Base-by-base conservation (phyloP, 83 land plant genomes). In the Picea engelmannii region DNA sequence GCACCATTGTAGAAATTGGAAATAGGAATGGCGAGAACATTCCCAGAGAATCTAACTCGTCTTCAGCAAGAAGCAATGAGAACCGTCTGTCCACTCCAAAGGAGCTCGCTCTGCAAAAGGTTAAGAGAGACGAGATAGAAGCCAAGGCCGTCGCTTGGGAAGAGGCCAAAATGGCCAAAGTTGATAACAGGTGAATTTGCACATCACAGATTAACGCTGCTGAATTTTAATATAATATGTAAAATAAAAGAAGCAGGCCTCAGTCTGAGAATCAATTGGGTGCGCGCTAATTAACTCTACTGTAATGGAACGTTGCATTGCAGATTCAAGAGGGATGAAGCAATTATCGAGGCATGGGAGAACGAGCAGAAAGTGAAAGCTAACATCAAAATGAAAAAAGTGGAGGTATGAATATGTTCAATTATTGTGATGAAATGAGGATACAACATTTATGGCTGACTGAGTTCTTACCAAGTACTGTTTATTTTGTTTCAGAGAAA, bases 81-180 rank as follows among this genome's bases (percentile, higher is more conserved):
- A 76, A 55, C 49, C 60, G 17, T 7, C 8, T 59, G 64, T 2
- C 63, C 3, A 73, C 58, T 9, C 76, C 76, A 4, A 73, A 73
- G 58, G 24, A 71, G 3, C n/a, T 71, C 52, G 58, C 58, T 52
- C 15, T 52, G 11, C 42, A 21, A 12, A 49, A 64, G 24, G 86
- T 94, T 81, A 94, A 91, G 89, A 90, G 82, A 69, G 91, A 93
- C 79, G 87, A 91, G 82, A 87, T 87, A 83, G 91, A 88, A 61
- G 55, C 96, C 58, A 92, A 94, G 89, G 89, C 89, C 0, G 25
- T 79, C 20, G 96, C 96, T 3, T 94, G 93, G 92, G 92, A 94
- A 83, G 87, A 86, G 24, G 94, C 91, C 11, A 89, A 90, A 84
- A 66, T 81, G 15, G 89, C 96, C 0, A 87, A 94, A 89, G 78